These are phyloP conservation scores for Pythium utonaiense DNA, from an alignment of 352 stramenopile species.

Conservation along the genomic window DNA sequence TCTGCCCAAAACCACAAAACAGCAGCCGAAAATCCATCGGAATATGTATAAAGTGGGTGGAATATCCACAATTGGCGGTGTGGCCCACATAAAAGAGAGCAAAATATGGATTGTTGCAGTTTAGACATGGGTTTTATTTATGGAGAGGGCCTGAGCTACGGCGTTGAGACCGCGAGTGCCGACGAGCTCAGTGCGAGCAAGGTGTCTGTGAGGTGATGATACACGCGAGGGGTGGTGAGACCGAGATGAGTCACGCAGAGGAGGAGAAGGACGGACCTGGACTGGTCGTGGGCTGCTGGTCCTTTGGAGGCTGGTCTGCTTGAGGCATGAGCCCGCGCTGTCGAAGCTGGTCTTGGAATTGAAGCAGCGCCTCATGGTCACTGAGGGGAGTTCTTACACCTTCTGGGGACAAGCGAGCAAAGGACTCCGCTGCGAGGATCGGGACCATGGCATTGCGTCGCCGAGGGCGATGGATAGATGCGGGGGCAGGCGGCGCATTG, in stretches of 20 bases:
- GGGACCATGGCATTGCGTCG: slow-evolving; percentile 63
- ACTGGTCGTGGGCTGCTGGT: not conserved
- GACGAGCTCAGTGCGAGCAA: not conserved
- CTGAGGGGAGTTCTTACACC: slow-evolving; percentile 36
- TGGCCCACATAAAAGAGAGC: not conserved
- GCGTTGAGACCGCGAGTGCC: too few relatives aligned
- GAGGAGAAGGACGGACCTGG: too few relatives aligned
- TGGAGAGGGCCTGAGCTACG: too few relatives aligned
- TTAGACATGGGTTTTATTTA: not conserved
- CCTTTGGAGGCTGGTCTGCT: slow-evolving; percentile 8
- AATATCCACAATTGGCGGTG: not conserved
- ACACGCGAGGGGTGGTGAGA: too few relatives aligned
- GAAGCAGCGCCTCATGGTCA: slow-evolving; percentile 28
- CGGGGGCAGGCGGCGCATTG: slow-evolving; percentile 1
- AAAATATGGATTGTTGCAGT: not conserved
- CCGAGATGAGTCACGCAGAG: too few relatives aligned
- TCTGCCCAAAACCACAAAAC: slow-evolving; percentile 23
- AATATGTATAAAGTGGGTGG: not conserved
- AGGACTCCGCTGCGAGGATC: slow-evolving; percentile 35
- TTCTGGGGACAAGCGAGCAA: slow-evolving; percentile 41
- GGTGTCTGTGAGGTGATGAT: not conserved
- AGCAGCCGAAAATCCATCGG: not conserved
- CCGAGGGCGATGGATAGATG: slow-evolving; percentile 17
- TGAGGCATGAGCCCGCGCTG: slow-evolving; percentile 13
- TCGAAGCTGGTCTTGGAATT: slow-evolving; percentile 31